Evolutionary conservation across 129 eudicot species (phyloP), one percentile per base, ranked within the genome.

Genomic region (Flaveria trinervia): DNA sequence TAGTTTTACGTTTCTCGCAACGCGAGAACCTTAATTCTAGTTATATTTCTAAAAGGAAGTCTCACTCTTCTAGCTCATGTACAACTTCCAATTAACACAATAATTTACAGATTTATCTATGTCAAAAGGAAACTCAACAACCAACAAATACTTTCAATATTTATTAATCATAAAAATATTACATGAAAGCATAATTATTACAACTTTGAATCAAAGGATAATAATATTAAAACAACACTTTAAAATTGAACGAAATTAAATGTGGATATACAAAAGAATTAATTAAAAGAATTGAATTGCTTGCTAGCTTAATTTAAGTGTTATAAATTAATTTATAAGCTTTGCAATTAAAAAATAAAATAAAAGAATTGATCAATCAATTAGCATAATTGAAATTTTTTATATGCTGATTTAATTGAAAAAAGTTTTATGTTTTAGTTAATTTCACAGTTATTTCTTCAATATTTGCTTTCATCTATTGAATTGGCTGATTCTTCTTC

Each of bases 401-500:
- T 50, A 14, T 50, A 70, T 71, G 16, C 64, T 25, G 28, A 54
- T 50, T 70, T 49, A 28, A 49, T 5, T 46, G 10, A 69, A 70
- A 48, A 46, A 49, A 70, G 25, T 14, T 14, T 23, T 23, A 13
- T 65, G 46, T 13, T 60, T 9, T 64, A 6, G 22, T 64, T 61
- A 61, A 61, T 61, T 62, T 44, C 68, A 64, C 68, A 64, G 69
- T 64, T 44, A 64, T 64, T 64, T 61, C 43, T 61, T 25, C 67
- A 61, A 25, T 5, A 26, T 25, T 5, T 17, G 41, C 67, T 25
- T 22, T 23, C 65, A 26, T 22, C 11, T 22, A 22, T 59, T 59
- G 25, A 20, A 61, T 61, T 61, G 41, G 67, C 43, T 13, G 43
- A 25, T 25, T 11, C 22, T 79, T 84, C 84, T 68, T 81, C 87